These are phyloP conservation scores for Pharnaceum exiguum DNA, from an alignment of 148 eudicot species.

Conservation along the genomic window DNA sequence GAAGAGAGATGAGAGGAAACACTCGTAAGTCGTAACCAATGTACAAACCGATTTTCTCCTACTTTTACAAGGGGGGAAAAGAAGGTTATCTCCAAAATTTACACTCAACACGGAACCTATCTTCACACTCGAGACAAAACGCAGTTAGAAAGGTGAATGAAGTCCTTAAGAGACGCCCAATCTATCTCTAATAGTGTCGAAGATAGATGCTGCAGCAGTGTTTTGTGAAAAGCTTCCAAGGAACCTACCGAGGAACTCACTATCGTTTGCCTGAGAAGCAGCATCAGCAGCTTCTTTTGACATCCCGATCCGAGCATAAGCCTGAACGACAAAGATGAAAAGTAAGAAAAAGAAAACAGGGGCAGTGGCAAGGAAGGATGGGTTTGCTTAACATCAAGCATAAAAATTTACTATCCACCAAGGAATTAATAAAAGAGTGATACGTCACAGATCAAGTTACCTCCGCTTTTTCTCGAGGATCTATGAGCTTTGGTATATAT, in stretches of 20 bases:
- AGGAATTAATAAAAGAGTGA: background rate
- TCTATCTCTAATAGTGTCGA: constrained; percentile 73
- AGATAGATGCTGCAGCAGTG: constrained; percentile 73
- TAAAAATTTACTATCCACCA: background rate
- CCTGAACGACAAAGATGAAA: constrained; percentile 34
- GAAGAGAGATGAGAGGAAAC: too few species aligned
- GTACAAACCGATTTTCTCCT: too few species aligned
- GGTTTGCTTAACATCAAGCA: background rate
- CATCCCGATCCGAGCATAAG: constrained; percentile 93
- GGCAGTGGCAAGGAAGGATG: background rate
- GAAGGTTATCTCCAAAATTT: too few species aligned
- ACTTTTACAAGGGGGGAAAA: too few species aligned
- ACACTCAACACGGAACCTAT: background rate
- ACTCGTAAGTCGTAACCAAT: too few species aligned
- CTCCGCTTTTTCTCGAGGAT: constrained; percentile 82
- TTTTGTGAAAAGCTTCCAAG: constrained; percentile 73
- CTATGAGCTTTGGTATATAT: constrained; percentile 82
- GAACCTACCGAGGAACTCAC: constrained; percentile 75
- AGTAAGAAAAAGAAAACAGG: background rate
- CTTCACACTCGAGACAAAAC: background rate
- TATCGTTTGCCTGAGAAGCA: constrained; percentile 83
- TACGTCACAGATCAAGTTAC: constrained; percentile 30
- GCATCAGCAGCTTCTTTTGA: constrained; percentile 98
- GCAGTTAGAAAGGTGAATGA: background rate
- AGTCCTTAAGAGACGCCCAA: constrained; percentile 58